Evolutionary conservation across 1,284 basidiomycete species (phyloP).

Genomic region (Omphalotus olearius): DNA sequence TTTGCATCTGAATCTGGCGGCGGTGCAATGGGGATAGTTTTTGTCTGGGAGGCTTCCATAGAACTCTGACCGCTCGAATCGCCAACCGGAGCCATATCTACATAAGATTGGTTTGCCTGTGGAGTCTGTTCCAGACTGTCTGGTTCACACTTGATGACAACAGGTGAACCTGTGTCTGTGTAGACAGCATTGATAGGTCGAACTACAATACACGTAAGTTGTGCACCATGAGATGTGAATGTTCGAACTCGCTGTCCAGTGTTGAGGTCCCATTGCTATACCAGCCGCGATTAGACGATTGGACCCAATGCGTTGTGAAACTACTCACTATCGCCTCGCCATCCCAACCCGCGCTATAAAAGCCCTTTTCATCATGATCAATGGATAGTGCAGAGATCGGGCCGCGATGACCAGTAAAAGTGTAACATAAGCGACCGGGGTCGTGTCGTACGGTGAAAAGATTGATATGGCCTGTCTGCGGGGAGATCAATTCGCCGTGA

Average conservation of each 20-base stretch:
- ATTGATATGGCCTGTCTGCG: constrained; percentile 81
- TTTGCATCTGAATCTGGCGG: constrained; percentile 51
- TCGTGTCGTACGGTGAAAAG: constrained; percentile 91
- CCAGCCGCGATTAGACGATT: constrained; percentile 6
- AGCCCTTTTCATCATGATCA: constrained; percentile 75
- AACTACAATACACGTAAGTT: constrained; percentile 80
- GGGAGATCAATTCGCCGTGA: constrained; percentile 1
- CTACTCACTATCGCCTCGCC: constrained; percentile 78
- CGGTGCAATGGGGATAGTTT: constrained; percentile 4
- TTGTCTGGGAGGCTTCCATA: constrained; percentile 11
- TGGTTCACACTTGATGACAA: constrained; percentile 20
- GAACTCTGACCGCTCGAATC: neutral
- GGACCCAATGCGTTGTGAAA: constrained; percentile 6
- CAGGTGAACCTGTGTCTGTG: constrained; percentile 26
- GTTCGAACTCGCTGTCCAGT: constrained; percentile 79
- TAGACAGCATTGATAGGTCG: constrained; percentile 56
- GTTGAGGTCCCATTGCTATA: constrained; percentile 96
- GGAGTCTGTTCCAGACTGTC: constrained; percentile 9
- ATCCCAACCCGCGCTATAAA: constrained; percentile 95
- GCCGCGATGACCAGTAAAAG: constrained; percentile 70
- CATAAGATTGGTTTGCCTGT: neutral
- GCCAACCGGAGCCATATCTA: no score
- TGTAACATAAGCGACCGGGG: constrained; percentile 77
- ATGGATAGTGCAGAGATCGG: constrained; percentile 87
- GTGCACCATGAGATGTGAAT: constrained; percentile 83